Evolutionary conservation across 768 basidiomycete genomes (phyloP).

Genomic region (Polyporus arcularius): DNA sequence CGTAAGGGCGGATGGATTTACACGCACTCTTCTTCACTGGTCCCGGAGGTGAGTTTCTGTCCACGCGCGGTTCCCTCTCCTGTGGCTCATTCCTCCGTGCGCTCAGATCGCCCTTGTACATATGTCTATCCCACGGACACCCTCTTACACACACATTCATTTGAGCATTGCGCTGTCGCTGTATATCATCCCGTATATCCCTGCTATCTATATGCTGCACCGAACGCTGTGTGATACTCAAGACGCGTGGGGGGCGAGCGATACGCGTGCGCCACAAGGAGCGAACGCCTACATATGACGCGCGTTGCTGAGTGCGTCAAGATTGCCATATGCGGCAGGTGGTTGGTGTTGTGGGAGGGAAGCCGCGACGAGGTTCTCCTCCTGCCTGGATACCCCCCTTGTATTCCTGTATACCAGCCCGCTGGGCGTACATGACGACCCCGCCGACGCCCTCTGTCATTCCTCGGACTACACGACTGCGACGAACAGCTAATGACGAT

Average conservation of each 20-base stretch:
- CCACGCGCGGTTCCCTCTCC: neutral
- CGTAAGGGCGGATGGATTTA: neutral
- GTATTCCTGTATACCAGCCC: constrained; percentile 14
- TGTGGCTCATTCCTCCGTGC: neutral
- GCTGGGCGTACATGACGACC: constrained; percentile 26
- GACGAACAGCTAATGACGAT: constrained; percentile 26
- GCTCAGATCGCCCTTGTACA: constrained; percentile 9
- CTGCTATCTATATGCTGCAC: neutral
- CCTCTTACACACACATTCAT: constrained; percentile 4
- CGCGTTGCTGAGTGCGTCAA: constrained; percentile 12
- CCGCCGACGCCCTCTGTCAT: constrained; percentile 17
- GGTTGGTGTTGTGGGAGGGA: constrained; percentile 1
- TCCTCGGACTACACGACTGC: constrained; percentile 30
- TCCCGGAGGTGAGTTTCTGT: constrained; percentile 13
- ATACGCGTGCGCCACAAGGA: neutral
- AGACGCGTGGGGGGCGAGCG: neutral
- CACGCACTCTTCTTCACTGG: neutral
- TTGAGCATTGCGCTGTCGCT: constrained; percentile 5
- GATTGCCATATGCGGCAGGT: constrained; percentile 12
- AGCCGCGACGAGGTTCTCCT: neutral
- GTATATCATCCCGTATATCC: constrained; percentile 11
- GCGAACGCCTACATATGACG: neutral
- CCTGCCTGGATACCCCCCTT: constrained; percentile 7
- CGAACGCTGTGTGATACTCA: neutral
- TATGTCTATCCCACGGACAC: constrained; percentile 6